Percentiles rank a stretch among this genome's conserved stretches.
These are phyloP conservation scores for Mortierella sp. DNA, from an alignment of 371 early-diverging fungal species.

Conservation along the genomic window DNA sequence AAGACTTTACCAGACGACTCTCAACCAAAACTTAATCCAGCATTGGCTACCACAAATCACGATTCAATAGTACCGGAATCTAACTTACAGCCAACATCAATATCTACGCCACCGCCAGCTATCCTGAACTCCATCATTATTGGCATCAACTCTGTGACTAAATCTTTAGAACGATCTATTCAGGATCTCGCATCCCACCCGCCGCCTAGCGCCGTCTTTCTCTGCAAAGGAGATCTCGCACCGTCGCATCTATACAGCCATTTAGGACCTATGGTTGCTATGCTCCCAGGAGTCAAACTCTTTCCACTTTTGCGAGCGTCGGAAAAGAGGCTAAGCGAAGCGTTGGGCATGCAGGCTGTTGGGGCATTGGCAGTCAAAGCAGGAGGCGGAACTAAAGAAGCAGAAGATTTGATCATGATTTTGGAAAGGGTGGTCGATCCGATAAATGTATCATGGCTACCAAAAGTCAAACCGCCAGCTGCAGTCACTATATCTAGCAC, in stretches of 20 bases:
- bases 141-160: conserved; percentile 49
- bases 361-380: conserved; percentile 41
- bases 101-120: conserved; percentile 10
- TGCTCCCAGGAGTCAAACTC: conserved; percentile 31
- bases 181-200: conserved; percentile 16
- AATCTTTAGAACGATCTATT: conserved; percentile 36
- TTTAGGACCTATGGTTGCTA: conserved; percentile 40
- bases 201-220: conserved; percentile 31
- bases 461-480: conserved; percentile 16
- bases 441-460: conserved; percentile 42
- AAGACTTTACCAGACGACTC: not conserved
- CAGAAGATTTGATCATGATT: conserved; percentile 34
- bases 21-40: not conserved
- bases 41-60: conserved; percentile 4
- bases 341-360: conserved; percentile 37
- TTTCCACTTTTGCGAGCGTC: conserved; percentile 34
- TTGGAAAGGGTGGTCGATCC: conserved; percentile 39
- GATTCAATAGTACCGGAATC: not conserved
- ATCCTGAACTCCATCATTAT: conserved; percentile 17
- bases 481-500: not conserved
- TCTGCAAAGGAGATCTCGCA: conserved; percentile 45
- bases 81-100: not conserved
- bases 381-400: conserved; percentile 9
- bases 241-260: conserved; percentile 47
- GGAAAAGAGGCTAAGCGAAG: conserved; percentile 25